Evolutionary conservation across 306 rosid genomes (phyloP), one percentile per base, ranked within the genome.

Genomic region (Chamaecrista fasciculata): DNA sequence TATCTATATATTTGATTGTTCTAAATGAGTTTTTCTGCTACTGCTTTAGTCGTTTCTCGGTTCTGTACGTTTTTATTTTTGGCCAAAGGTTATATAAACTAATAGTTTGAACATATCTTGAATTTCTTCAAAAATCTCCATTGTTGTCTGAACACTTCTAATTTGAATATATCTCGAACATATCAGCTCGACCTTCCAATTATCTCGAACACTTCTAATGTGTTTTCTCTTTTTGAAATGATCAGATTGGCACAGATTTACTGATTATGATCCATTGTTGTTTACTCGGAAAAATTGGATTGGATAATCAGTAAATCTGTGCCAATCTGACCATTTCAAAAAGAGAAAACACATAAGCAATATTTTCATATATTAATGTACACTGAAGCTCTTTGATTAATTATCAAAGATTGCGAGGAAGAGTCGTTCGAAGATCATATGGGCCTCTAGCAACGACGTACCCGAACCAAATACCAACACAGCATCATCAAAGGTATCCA

Each of bases 401-500:
- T 66, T 78, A 39, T 62, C 4, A 56, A 68, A 93, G 98, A 84
- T 86, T 71, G 80, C 66, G 20, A 83, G 94, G 74, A 94, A 66
- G 84, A 79, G 76, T 20, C 84, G 94, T 20, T 82, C 98, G 63
- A 94, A 86, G 87, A 73, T 83, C 21, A 73, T 39, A 19, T 70
- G 83, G 79, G 59, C 72, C 24, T 71, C 69, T 75, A 74, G 86
- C 62, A 81, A 78, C 48, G 65, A 76, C 48, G 9, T 33, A 15
- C 67, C 60, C 71, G 70, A 75, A 31, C 15, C 29, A 34, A 49
- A 28, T 52, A 44, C 85, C 15, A 70, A 14, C 12, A 36, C 46
- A 49, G 73, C 25, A 4, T 51, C 25, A 4, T 47, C 23, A 2
- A 76, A 67, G 79, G 62, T 31, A 9, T 84, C 87, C 39, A 69